Conservation (phyloP, 495 filamentous ascomycete genomes). For the Neurospora hispaniola region DNA sequence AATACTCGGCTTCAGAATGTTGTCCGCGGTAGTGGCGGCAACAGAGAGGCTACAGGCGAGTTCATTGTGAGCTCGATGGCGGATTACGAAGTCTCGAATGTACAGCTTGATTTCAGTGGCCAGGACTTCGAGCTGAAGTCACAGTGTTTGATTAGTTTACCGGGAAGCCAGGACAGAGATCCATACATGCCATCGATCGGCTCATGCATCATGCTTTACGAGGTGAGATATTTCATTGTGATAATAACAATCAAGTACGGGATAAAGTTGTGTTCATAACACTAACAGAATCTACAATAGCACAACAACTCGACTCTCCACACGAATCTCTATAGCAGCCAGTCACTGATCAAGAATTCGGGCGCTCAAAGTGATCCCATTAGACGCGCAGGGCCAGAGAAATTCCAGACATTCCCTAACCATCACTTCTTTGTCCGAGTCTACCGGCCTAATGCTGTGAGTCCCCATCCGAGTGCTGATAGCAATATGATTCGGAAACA, state of each 20-base stretch:
- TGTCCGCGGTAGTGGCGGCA: slow-evolving; percentile 6
- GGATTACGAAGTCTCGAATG: slow-evolving; percentile 17
- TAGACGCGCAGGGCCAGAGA: slow-evolving; percentile 26
- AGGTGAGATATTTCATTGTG: slow-evolving; percentile 17
- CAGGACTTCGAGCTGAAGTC: slow-evolving; percentile 29
- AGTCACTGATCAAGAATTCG: slow-evolving; percentile 20
- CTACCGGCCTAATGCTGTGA: slow-evolving; percentile 33
- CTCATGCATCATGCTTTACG: slow-evolving; percentile 34
- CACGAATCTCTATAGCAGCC: slow-evolving; percentile 16
- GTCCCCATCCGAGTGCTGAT: not conserved
- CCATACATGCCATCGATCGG: slow-evolving; percentile 13
- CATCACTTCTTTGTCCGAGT: slow-evolving; percentile 41
- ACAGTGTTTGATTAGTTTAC: slow-evolving; percentile 26
- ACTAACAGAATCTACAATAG: slow-evolving; percentile 8
- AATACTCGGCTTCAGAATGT: slow-evolving; percentile 18
- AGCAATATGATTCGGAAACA: not conserved
- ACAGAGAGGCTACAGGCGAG: slow-evolving; percentile 9
- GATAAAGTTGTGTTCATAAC: slow-evolving; percentile 8
- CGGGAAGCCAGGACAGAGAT: slow-evolving; percentile 8
- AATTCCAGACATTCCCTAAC: slow-evolving; percentile 31
- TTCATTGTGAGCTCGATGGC: slow-evolving; percentile 12
- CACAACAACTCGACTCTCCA: slow-evolving; percentile 23
- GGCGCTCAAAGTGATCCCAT: slow-evolving; percentile 19
- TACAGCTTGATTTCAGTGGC: slow-evolving; percentile 16
- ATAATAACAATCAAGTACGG: not conserved